Evolutionary conservation across 805 yeast species (phyloP), one percentile per base, ranked within the genome.

Genomic region (Ogataea pignaliae): DNA sequence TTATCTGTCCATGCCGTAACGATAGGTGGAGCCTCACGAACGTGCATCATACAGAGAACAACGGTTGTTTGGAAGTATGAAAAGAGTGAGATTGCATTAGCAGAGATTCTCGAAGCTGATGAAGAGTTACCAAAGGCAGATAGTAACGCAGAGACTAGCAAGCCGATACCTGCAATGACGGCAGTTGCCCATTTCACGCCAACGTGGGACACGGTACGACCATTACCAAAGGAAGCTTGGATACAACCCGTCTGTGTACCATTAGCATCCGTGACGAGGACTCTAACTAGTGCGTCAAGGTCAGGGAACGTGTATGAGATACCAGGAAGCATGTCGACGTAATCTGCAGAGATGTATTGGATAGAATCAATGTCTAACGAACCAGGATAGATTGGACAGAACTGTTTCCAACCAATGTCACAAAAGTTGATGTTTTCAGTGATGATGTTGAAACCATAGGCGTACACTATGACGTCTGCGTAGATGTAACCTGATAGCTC

Each of bases 101-200:
- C 95, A 15, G 95, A 79, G 52, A 90, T 79, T 61, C 87, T 90
- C 15, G 95, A 83, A 11, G 97, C 95, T 9, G 96, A 88, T 44
- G 83, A 13, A 9, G 96, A 85, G 63, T 85, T 86, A 45, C 96
- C 97, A 62, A 85, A 83, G 3, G 90, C 76, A 3, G 95, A 81
- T 48, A 88, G 71, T n/a, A 85, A 50, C 5, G 95, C 90, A n/a
- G 95, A 86, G 14, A 83, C 73, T 37, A 89, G 66, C 46, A 90
- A 65, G n/a, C 97, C 96, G 29, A 87, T 64, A 50, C 97, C 97
- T 1, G 95, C 88, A 55, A 89, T 72, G 16, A 84, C 83, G 1
- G 97, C 97, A 15, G 96, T 88, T 34, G 88, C 95, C 97, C 97
- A 90, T 65, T 86, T 85, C 45, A 84, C 89, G 52, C 86, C 86